Percentiles rank a stretch among this genome's conserved stretches.
Conservation (phyloP, 805 yeast species). For the Saccharomycopsis selenospora region DNA sequence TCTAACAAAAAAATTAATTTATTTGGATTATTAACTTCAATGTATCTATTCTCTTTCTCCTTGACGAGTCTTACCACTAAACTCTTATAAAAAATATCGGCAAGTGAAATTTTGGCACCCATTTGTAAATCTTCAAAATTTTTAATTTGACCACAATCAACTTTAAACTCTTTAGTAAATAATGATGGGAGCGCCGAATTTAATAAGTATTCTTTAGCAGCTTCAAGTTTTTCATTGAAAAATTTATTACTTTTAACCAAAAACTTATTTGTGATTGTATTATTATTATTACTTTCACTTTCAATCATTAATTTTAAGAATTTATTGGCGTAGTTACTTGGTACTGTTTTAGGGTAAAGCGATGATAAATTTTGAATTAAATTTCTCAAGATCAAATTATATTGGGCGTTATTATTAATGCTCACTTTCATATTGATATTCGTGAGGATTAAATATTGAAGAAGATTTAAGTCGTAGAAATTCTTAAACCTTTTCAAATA, state of each 20-base stretch:
- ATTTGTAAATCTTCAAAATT: constrained; percentile 3
- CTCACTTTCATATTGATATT: constrained; percentile 13
- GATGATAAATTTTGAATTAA: constrained; percentile 25
- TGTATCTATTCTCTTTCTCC: not conserved
- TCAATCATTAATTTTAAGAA: not conserved
- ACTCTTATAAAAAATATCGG: constrained; percentile 9
- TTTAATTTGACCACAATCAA: not conserved
- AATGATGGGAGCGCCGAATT: not conserved
- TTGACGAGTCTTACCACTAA: constrained; percentile 2
- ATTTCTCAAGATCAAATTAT: constrained; percentile 46
- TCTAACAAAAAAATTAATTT: constrained; percentile 7
- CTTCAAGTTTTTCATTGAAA: not conserved
- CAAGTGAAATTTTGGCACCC: constrained; percentile 8
- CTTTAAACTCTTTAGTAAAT: not conserved
- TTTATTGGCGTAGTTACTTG: not conserved
- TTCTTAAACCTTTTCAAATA: constrained; percentile 38
- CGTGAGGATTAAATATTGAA: constrained; percentile 21
- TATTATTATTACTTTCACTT: not conserved
- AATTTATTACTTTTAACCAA: not conserved
- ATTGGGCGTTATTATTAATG: constrained; percentile 39
- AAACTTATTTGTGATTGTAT: too few species aligned
- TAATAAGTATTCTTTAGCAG: not conserved
- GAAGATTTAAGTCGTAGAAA: constrained; percentile 30
- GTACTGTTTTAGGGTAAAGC: not conserved
- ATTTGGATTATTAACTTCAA: not conserved